Evolutionary conservation across 371 early-diverging fungal species (phyloP).

Genomic region (Lichtheimia corymbifera): DNA sequence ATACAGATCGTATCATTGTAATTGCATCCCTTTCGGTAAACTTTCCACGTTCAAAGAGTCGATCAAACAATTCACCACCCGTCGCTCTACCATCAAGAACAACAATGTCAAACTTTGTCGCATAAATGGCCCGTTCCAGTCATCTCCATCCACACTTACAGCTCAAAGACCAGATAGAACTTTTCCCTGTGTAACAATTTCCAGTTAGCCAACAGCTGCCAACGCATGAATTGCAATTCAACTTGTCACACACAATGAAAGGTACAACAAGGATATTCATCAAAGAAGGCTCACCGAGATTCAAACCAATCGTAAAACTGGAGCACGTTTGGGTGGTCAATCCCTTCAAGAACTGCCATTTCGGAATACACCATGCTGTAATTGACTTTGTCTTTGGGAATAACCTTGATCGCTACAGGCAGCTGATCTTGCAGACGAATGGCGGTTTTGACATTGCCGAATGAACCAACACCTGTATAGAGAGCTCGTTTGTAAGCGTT

Average conservation of each 20-base stretch:
- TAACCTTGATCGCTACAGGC: constrained; percentile 78
- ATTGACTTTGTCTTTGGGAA: constrained; percentile 66
- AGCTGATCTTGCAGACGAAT: constrained; percentile 56
- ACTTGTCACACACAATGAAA: background rate
- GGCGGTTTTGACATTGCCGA: constrained; percentile 73
- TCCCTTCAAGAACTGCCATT: constrained; percentile 62
- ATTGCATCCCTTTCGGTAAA: constrained; percentile 90
- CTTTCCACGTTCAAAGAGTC: constrained; percentile 78
- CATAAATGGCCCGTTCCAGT: background rate
- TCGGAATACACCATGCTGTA: constrained; percentile 77
- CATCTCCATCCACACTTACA: constrained; percentile 46
- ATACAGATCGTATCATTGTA: constrained; percentile 61
- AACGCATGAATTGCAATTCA: background rate
- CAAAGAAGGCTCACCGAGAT: constrained; percentile 40
- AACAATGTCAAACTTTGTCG: constrained; percentile 1
- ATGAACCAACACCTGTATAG: constrained; percentile 67
- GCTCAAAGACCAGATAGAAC: constrained; percentile 88
- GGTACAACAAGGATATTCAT: background rate
- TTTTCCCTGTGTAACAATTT: constrained; percentile 55
- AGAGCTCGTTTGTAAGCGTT: background rate
- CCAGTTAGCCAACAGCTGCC: background rate
- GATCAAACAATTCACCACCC: constrained; percentile 92
- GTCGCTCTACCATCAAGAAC: constrained; percentile 49
- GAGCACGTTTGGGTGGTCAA: constrained; percentile 84
- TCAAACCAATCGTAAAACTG: constrained; percentile 81